These are phyloP conservation scores for Coleophoma crateriformis DNA, from an alignment of 2,329 filamentous ascomycete genomes.

Conservation along the genomic window DNA sequence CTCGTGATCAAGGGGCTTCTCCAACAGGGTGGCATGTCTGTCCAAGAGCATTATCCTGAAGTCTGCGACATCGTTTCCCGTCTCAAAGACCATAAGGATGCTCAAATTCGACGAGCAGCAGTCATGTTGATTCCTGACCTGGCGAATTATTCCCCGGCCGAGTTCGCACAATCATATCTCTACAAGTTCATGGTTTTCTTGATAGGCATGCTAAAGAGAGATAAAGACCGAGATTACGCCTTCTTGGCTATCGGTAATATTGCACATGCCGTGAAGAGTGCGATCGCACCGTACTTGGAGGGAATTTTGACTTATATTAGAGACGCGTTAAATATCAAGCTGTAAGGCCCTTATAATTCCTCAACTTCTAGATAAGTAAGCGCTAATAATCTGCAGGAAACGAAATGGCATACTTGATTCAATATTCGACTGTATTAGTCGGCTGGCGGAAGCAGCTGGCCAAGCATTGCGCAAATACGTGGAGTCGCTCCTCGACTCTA, in stretches of 20 bases:
- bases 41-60: conserved; percentile 91
- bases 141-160: conserved; percentile 84
- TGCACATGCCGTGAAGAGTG: conserved; percentile 90
- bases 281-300: conserved; percentile 92
- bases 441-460: conserved; percentile 88
- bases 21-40: conserved; percentile 96
- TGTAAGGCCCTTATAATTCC: conserved; percentile 32
- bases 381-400: conserved; percentile 32
- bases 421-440: conserved; percentile 96
- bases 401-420: conserved; percentile 51
- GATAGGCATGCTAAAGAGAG: conserved; percentile 87
- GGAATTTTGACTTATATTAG: conserved; percentile 90
- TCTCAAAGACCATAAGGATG: conserved; percentile 88
- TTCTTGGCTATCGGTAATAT: conserved; percentile 96
- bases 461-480: conserved; percentile 98
- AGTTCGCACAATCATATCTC: conserved; percentile 82
- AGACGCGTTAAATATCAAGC: conserved; percentile 80
- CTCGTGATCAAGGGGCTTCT: conserved; percentile 89
- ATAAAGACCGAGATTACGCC: conserved; percentile 88
- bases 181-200: conserved; percentile 97
- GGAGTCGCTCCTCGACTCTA: conserved; percentile 89
- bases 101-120: conserved; percentile 81
- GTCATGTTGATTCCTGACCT: conserved; percentile 88
- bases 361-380: background rate
- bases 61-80: conserved; percentile 89